Conservation (phyloP, 371 early-diverging fungal species). For the Mycotypha africana region DNA sequence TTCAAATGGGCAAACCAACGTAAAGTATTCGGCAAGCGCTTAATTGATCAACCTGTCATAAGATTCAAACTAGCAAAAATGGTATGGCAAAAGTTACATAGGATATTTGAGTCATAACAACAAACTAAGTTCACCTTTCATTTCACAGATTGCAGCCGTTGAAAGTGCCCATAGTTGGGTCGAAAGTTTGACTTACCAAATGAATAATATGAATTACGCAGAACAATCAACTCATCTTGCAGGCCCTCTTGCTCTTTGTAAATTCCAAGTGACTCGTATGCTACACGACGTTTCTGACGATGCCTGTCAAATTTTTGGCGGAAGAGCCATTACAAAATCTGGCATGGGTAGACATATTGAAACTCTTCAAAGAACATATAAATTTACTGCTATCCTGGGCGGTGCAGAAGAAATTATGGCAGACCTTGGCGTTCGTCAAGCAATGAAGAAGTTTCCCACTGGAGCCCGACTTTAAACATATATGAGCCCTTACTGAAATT, state of each 20-base stretch:
- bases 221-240: slow-evolving; percentile 54
- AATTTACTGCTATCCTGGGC: slow-evolving; percentile 71
- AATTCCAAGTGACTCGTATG: slow-evolving; percentile 50
- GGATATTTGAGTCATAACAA: too few relatives aligned
- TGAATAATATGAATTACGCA: slow-evolving; percentile 50
- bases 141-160: slow-evolving; percentile 22
- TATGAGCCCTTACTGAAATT: too few relatives aligned
- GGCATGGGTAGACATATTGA: slow-evolving; percentile 55
- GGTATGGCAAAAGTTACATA: too few relatives aligned
- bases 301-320: slow-evolving; percentile 65
- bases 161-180: slow-evolving; percentile 52
- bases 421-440: slow-evolving; percentile 47
- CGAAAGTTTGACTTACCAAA: slow-evolving; percentile 56
- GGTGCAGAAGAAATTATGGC: slow-evolving; percentile 72
- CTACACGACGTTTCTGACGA: slow-evolving; percentile 48
- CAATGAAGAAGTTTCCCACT: slow-evolving; percentile 33
- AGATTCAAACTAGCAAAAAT: slow-evolving; percentile 65
- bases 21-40: slow-evolving; percentile 76
- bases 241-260: slow-evolving; percentile 59
- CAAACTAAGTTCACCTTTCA: neutral
- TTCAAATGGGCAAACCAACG: slow-evolving; percentile 82
- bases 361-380: slow-evolving; percentile 45
- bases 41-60: slow-evolving; percentile 66
- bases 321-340: slow-evolving; percentile 53
- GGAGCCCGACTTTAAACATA: slow-evolving; percentile 29